Base-by-base conservation (phyloP, 169 alveolate species). In the Eimeria maxima region DNA sequence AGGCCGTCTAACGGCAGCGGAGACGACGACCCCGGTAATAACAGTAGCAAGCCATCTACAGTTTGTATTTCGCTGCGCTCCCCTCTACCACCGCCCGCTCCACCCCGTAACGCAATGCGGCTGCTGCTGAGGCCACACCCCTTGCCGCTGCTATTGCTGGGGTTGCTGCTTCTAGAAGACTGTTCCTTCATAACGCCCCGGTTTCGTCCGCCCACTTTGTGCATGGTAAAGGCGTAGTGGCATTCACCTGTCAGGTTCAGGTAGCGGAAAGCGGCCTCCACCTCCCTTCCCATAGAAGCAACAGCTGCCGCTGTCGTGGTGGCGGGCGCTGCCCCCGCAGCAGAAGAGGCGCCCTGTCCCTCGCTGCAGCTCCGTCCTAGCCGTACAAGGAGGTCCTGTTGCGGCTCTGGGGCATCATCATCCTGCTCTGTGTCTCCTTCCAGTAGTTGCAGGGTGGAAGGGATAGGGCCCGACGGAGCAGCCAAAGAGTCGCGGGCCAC, bases 231-330 rank as follows among this genome's bases (percentile, higher is more conserved):
- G 73, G 96, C 96, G 76, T 93, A 93, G 18, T 80, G 44, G 60
- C 96, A 93, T 27, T 81, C 63, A 10, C 96, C 96, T 11, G 93
- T 93, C 76, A 93, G 78, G 73, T 93, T 93, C 53, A 93, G 16
- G 76, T 93, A 93, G 57, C 96, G 92, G 47, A 93, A 81, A 38
- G 96, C 96, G 60, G 96, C 96, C 44, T 93, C 89, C 55, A 74
- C 67, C 71, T 84, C 78, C 78, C 92, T 84, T n/a, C 76, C 57
- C 47, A 47, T 57, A 29, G 94, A 65, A 20, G 83, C 44, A 8
- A 44, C 94, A 20, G 94, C 38, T 14, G 65, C 84, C 5, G 84
- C 94, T 3, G 94, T 10, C n/a, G 65, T 69, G 20, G 84, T 84
- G 47, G 20, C 55, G 11, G 73, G 27, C 13, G 78, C 76, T 38